Base-by-base conservation (phyloP, 192 early-diverging fungal species). In the Fimicolochytrium jonesii region DNA sequence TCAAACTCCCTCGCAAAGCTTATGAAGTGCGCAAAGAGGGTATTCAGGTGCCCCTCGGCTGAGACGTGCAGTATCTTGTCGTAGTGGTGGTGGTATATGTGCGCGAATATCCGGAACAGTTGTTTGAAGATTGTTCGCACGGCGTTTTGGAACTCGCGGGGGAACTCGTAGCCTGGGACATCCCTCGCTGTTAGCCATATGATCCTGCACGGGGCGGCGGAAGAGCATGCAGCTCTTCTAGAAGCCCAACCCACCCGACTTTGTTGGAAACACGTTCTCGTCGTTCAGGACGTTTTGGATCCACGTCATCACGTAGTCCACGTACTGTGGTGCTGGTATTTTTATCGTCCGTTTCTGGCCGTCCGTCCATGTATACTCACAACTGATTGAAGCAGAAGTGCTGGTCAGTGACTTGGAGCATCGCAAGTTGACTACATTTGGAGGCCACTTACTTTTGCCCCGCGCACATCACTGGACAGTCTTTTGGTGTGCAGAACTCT, bases 351-450 rank as follows among this genome's bases (percentile, higher is more conserved):
- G 64, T 44, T 84, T 79, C 45, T 85, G 79, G 11, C 83, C 87
- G 77, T 98, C 95, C 45, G 86, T 87, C 95, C 95, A 98, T 5
- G 83, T 83, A 70, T 94, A 98, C 61, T 98, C 95, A 56, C n/a
- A n/a, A n/a, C n/a, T n/a, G n/a, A n/a, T n/a, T n/a, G n/a, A n/a
- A n/a, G n/a, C n/a, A n/a, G n/a, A n/a, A n/a, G n/a, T n/a, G n/a
- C 3, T 59, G 37, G 30, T 22, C 46, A 48, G 44, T 15, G 13
- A 33, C 44, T 4, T 11, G 17, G 18, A n/a, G n/a, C n/a, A n/a
- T n/a, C n/a, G n/a, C n/a, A n/a, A n/a, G 46, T 6, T 48, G 13
- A 23, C 22, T 48, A 20, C 20, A 6, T 20, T 20, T 20, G 25
- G 7, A 23, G n/a, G n/a, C n/a, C n/a, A 30, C 30, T 6, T 58